Conservation (phyloP, 169 alveolate genomes). For the Miamiensis avidus region DNA sequence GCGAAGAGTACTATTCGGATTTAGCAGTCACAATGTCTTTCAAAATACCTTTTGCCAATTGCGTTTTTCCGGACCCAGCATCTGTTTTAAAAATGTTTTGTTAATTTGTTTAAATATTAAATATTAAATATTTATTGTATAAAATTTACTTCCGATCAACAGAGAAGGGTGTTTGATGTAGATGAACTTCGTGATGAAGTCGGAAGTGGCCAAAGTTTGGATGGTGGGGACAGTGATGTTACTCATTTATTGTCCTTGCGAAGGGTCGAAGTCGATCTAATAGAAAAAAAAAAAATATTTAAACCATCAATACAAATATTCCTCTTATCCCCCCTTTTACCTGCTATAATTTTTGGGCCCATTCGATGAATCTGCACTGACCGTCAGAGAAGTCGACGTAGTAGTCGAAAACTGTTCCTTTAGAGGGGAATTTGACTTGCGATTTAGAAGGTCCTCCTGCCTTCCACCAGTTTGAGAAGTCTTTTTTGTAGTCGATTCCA, state of each 20-base stretch:
- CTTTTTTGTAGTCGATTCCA: conserved; percentile 91
- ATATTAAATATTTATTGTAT: too few relatives aligned
- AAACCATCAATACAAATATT: not conserved
- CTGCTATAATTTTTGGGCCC: conserved; percentile 73
- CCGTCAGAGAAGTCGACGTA: conserved; percentile 84
- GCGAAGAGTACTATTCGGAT: conserved; percentile 75
- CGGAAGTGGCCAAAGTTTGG: conserved; percentile 90
- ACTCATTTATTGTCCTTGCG: conserved; percentile 66
- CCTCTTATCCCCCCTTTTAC: not conserved
- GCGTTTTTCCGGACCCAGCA: conserved; percentile 96
- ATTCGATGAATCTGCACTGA: conserved; percentile 86
- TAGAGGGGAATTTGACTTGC: conserved; percentile 92
- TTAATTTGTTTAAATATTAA: not conserved
- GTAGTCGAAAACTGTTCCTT: conserved; percentile 96
- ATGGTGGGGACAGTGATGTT: conserved; percentile 89
- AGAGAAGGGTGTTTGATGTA: conserved; percentile 86
- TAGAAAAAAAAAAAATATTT: too few relatives aligned
- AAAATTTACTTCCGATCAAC: conserved; percentile 79
- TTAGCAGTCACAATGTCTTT: conserved; percentile 73
- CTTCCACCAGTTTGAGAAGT: conserved; percentile 95
- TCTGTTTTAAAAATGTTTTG: not conserved
- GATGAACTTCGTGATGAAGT: conserved; percentile 85
- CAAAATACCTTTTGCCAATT: conserved; percentile 87
- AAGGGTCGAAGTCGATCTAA: conserved; percentile 41
- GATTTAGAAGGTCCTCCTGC: conserved; percentile 89